These are phyloP conservation scores for Hysterium pulicare DNA, from an alignment of 2,329 filamentous ascomycete genomes.

Conservation along the genomic window DNA sequence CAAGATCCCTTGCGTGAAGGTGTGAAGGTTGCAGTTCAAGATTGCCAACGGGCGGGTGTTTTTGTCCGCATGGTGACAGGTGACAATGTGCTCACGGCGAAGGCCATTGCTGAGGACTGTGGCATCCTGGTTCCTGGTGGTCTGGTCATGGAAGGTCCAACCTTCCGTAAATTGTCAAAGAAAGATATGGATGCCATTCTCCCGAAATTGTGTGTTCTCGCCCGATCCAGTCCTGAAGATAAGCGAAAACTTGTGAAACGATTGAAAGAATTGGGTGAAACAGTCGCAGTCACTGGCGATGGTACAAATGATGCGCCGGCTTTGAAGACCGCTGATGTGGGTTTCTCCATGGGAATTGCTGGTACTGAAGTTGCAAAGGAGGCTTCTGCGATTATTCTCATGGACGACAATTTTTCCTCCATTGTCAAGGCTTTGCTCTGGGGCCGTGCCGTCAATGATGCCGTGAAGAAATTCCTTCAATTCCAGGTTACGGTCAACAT, in stretches of 20 bases:
- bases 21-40: constrained; percentile 68
- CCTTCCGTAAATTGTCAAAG: constrained; percentile 69
- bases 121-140: constrained; percentile 70
- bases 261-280: constrained; percentile 66
- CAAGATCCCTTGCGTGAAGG: constrained; percentile 75
- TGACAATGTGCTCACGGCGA: constrained; percentile 75
- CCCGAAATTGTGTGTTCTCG: constrained; percentile 64
- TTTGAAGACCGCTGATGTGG: constrained; percentile 75
- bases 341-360: constrained; percentile 82
- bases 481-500: constrained; percentile 85
- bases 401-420: constrained; percentile 86
- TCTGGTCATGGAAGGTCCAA: constrained; percentile 73
- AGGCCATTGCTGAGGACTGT: constrained; percentile 75
- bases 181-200: constrained; percentile 55
- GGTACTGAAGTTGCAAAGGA: constrained; percentile 84
- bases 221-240: constrained; percentile 67
- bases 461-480: constrained; percentile 45
- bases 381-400: constrained; percentile 78
- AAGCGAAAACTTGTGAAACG: constrained; percentile 64
- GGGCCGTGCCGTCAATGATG: constrained; percentile 53
- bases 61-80: constrained; percentile 83
- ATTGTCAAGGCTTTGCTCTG: constrained; percentile 81
- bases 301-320: constrained; percentile 82
- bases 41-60: constrained; percentile 73
- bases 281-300: constrained; percentile 78